Percentiles rank a stretch among this genome's conserved stretches.
Evolutionary conservation across 179 eudicot genomes (phyloP).

Genomic region (Nepenthes alata): DNA sequence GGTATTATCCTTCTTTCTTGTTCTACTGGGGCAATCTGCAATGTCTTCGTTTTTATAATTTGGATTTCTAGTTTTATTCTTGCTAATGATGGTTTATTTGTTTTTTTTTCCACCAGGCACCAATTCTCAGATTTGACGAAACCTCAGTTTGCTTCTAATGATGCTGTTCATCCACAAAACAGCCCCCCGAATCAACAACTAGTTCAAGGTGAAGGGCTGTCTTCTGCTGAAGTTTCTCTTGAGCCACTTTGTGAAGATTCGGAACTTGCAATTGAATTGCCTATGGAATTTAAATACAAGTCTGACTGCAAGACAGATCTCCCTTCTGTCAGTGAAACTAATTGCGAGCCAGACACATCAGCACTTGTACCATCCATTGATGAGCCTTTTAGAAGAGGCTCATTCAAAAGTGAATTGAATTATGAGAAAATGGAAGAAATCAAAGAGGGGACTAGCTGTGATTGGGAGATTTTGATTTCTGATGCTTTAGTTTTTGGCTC

Average conservation of each 20-base stretch:
- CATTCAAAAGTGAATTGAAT: slow-evolving; percentile 20
- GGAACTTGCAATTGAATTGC: slow-evolving; percentile 23
- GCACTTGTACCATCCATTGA: slow-evolving; percentile 22
- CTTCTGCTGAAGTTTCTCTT: slow-evolving; percentile 6
- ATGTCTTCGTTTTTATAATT: too few relatives aligned
- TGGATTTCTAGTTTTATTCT: neutral
- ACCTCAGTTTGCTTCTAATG: slow-evolving; percentile 30
- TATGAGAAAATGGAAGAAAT: slow-evolving; percentile 22
- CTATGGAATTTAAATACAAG: slow-evolving; percentile 29
- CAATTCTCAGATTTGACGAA: slow-evolving; percentile 40
- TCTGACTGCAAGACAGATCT: slow-evolving; percentile 15
- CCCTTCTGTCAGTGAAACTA: slow-evolving; percentile 12
- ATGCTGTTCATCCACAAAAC: slow-evolving; percentile 12
- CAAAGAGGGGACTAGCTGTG: slow-evolving; percentile 33
- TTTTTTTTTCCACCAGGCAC: slow-evolving; percentile 35
- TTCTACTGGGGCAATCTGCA: neutral
- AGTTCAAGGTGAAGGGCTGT: slow-evolving; percentile 12
- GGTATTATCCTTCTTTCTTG: slow-evolving; percentile 27
- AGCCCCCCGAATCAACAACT: slow-evolving; percentile 17
- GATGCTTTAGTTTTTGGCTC: slow-evolving; percentile 56
- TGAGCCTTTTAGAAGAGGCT: slow-evolving; percentile 11
- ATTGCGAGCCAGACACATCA: slow-evolving; percentile 17
- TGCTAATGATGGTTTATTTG: neutral
- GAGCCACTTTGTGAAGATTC: slow-evolving; percentile 26
- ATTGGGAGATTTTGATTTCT: slow-evolving; percentile 58